phyloP scores from a whole-genome alignment of 1,284 basidiomycete genomes.

The Ustilago loliicola region DNA sequence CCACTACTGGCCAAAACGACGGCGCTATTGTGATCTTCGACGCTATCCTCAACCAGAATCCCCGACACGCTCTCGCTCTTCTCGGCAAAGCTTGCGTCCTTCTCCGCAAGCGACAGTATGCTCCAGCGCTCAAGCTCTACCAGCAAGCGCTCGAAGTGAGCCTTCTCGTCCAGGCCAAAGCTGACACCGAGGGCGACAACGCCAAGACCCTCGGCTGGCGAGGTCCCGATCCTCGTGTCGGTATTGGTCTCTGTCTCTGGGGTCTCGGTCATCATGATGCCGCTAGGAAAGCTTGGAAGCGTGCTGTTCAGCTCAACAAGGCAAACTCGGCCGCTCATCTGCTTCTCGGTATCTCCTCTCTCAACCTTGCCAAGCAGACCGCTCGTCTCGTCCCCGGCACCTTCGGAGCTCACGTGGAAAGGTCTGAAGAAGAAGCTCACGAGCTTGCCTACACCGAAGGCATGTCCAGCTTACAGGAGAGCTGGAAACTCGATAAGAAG shows the following conservation, averaged over 20 bases:
- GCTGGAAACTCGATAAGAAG: slow-evolving; percentile 68
- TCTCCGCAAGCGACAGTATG: slow-evolving; percentile 60
- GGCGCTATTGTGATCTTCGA: slow-evolving; percentile 53
- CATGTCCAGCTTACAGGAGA: slow-evolving; percentile 59
- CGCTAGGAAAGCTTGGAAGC: slow-evolving; percentile 66
- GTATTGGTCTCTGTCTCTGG: slow-evolving; percentile 67
- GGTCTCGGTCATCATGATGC: slow-evolving; percentile 63
- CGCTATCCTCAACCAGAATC: slow-evolving; percentile 50
- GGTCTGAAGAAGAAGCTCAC: slow-evolving; percentile 61
- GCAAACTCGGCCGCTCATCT: slow-evolving; percentile 56
- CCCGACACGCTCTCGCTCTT: slow-evolving; percentile 59
- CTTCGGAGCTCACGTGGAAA: slow-evolving; percentile 57
- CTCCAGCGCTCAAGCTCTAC: slow-evolving; percentile 62
- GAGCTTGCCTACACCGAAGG: slow-evolving; percentile 64
- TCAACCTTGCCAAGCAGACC: slow-evolving; percentile 61
- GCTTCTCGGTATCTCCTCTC: slow-evolving; percentile 64
- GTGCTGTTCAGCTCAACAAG: slow-evolving; percentile 55
- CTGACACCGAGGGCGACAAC: slow-evolving; percentile 40
- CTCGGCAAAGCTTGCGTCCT: slow-evolving; percentile 66
- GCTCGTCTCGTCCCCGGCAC: slow-evolving; percentile 51
- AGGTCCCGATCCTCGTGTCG: slow-evolving; percentile 67
- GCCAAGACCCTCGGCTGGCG: slow-evolving; percentile 45
- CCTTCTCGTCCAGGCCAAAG: slow-evolving; percentile 51
- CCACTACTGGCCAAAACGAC: slow-evolving; percentile 56
- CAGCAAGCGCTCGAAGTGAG: slow-evolving; percentile 63